A percentile compares a stretch with the other conserved stretches of the same genome.
Evolutionary conservation across 345 rosid species (phyloP).

Genomic region (Eucalyptus cloeziana): DNA sequence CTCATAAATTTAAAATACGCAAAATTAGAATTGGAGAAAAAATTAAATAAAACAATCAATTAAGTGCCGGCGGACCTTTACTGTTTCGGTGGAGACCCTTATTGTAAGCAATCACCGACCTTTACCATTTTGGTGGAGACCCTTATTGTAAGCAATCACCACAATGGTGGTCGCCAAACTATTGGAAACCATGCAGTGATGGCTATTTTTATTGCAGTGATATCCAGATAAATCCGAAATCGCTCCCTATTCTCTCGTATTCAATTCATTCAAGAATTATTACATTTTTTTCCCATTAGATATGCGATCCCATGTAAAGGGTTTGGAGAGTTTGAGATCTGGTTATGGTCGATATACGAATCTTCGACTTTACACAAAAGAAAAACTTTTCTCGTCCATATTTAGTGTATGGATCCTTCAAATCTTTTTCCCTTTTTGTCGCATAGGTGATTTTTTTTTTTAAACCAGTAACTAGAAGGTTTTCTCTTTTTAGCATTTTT

Average conservation of each 20-base stretch:
- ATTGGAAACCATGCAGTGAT: not conserved
- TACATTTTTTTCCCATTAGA: not conserved
- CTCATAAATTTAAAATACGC: not conserved
- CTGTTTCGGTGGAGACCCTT: not conserved
- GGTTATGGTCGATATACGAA: not conserved
- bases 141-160: not conserved
- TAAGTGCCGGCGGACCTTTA: rapidly evolving
- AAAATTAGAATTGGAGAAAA: not conserved
- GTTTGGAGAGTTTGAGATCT: not conserved
- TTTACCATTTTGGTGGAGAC: not conserved
- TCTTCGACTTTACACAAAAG: not conserved
- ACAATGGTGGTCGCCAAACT: not conserved
- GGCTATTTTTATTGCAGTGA: not conserved
- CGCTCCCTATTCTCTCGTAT: not conserved
- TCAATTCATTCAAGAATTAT: not conserved
- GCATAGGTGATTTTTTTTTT: no score
- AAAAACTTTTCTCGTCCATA: not conserved
- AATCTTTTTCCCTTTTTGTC: not conserved
- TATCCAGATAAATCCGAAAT: not conserved
- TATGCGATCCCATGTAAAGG: not conserved
- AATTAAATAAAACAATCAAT: not conserved
- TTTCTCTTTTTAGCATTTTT: not conserved
- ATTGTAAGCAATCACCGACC: not conserved
- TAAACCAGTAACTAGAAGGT: not conserved
- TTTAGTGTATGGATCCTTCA: not conserved